Conservation (phyloP, 2,329 filamentous ascomycete genomes). For the Penicillium sp. region DNA sequence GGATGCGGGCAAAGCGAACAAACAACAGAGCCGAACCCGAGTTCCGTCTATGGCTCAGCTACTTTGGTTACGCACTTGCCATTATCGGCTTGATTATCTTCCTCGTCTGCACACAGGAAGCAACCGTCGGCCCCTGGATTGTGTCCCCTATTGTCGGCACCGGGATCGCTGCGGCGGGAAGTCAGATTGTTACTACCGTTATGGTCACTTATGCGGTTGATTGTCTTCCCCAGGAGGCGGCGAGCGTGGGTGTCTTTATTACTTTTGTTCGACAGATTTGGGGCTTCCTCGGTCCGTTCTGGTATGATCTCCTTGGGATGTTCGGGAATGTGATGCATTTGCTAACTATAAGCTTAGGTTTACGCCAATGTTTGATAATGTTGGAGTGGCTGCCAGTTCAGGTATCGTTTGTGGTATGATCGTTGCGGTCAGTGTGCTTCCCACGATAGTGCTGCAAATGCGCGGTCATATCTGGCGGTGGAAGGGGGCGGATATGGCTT, state of each 20-base stretch:
- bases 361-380: conserved; percentile 35
- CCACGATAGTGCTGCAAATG: conserved; percentile 19
- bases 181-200: conserved; percentile 65
- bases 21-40: conserved; percentile 51
- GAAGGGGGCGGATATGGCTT: background rate
- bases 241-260: conserved; percentile 60
- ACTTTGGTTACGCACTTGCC: conserved; percentile 52
- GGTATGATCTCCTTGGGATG: conserved; percentile 23
- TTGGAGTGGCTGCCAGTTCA: conserved; percentile 33
- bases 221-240: conserved; percentile 56
- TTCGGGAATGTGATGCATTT: background rate
- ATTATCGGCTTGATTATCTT: conserved; percentile 60
- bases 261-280: conserved; percentile 53
- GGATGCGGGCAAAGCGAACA: conserved; percentile 28
- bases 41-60: conserved; percentile 59
- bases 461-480: background rate
- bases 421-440: conserved; percentile 32
- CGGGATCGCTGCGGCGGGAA: conserved; percentile 55
- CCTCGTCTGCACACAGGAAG: conserved; percentile 53
- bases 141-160: conserved; percentile 58
- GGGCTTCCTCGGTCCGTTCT: conserved; percentile 42
- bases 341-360: conserved; percentile 31
- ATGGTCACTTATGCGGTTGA: conserved; percentile 62
- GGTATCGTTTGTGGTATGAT: conserved; percentile 33
- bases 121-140: conserved; percentile 50